Conservation (phyloP, 345 rosid species). For the Dimocarpus longan region DNA sequence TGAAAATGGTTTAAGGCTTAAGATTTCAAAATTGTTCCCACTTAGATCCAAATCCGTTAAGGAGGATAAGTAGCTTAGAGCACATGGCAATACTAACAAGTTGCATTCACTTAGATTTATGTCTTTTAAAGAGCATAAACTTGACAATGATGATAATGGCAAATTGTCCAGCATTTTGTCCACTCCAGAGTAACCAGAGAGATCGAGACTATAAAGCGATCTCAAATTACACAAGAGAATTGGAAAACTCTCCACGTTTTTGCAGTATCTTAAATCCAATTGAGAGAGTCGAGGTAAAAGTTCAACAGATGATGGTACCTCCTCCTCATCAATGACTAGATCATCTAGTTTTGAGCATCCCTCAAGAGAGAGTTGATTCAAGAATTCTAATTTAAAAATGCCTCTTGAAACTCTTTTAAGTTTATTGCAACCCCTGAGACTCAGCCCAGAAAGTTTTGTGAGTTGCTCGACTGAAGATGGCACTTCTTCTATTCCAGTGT, state of each 20-base stretch:
- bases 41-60: background rate
- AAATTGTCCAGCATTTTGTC: background rate
- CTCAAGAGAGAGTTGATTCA: background rate
- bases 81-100: background rate
- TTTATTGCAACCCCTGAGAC: slow-evolving; percentile 21
- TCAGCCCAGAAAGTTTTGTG: background rate
- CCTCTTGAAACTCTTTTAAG: slow-evolving; percentile 3
- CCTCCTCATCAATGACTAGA: slow-evolving; percentile 12
- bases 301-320: background rate
- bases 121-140: background rate
- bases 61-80: background rate
- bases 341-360: slow-evolving; percentile 6
- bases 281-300: background rate
- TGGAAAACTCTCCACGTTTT: slow-evolving; percentile 7
- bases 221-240: background rate
- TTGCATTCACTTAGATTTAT: background rate
- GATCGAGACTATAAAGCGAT: background rate
- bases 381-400: background rate
- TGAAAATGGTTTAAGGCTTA: background rate
- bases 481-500: slow-evolving; percentile 18
- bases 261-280: slow-evolving; percentile 10
- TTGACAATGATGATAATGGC: background rate
- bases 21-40: background rate
- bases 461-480: slow-evolving; percentile 13
- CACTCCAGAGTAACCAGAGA: background rate